phyloP scores from a whole-genome alignment of 768 basidiomycete species.

The Mycena vitilis region DNA sequence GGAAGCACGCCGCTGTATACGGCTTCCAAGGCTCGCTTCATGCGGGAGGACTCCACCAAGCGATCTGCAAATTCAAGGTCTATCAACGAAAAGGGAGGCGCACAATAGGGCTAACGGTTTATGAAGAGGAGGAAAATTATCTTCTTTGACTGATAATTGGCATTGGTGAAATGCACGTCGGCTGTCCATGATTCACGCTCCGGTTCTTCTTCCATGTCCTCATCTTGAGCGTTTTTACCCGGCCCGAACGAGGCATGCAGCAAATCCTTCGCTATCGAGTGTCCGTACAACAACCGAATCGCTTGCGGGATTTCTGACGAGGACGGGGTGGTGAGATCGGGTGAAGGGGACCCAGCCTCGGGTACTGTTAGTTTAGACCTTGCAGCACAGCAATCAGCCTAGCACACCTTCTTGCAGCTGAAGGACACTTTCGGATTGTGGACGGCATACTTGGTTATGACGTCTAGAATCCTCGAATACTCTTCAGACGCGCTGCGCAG shows the following conservation, averaged over 20 bases:
- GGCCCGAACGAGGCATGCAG: conserved; percentile 53
- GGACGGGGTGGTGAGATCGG: conserved; percentile 86
- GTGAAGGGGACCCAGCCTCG: conserved; percentile 77
- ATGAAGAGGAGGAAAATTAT: conserved; percentile 91
- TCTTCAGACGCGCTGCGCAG: conserved; percentile 90
- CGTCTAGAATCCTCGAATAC: conserved; percentile 90
- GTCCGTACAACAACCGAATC: conserved; percentile 86
- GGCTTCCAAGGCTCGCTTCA: conserved; percentile 89
- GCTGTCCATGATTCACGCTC: conserved; percentile 71
- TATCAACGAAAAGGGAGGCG: background rate
- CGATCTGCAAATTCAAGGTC: conserved; percentile 68
- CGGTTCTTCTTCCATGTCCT: conserved; percentile 44
- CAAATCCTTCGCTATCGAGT: conserved; percentile 83
- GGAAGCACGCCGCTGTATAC: conserved; percentile 88
- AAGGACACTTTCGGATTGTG: conserved; percentile 93
- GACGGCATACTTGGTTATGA: conserved; percentile 91
- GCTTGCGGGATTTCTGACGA: conserved; percentile 71
- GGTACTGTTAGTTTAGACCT: conserved; percentile 15
- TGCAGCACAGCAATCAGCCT: background rate
- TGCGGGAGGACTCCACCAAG: conserved; percentile 87
- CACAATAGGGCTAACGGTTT: conserved; percentile 72
- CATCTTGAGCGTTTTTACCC: conserved; percentile 40
- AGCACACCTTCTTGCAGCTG: conserved; percentile 87
- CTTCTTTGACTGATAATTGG: conserved; percentile 92
- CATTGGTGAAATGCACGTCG: conserved; percentile 82